Base-by-base conservation (phyloP, 2,329 filamentous ascomycete genomes). In the Botrytis hyacinthi region DNA sequence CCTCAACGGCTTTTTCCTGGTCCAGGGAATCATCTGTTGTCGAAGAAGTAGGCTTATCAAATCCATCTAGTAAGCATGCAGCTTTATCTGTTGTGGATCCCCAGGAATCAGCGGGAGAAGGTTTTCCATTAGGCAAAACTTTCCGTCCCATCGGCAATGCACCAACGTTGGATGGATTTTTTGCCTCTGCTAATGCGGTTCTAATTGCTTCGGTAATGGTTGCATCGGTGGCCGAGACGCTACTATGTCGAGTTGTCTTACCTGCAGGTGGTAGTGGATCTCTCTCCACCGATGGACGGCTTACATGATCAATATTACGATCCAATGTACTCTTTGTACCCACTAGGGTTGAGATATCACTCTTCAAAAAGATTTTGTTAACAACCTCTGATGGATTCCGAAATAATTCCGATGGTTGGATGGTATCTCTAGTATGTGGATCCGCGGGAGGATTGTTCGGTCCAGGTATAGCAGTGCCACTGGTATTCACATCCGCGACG, bases 371-470 rank as follows among this genome's bases (percentile, higher is more conserved):
- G 35, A 54, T 73, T 32, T 65, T 73, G 22, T 73, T 77, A 54
- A 73, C 74, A 62, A 51, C 73, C 54, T 74, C 73, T 16, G 59
- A 63, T 40, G 74, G 73, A 12, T 67, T 46, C 40, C 42, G 70
- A 48, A 77, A 74, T 70, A 79, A 72, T 44, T 80, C 77, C 59
- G 75, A 73, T 42, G 77, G 78, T 54, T 80, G 73, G 12, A 80
- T 72, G 44, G 78, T 79, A 22, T 76, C 74, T n/a, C 51, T 70
- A n/a, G 70, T 73, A 26, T 71, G 72, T 42, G 68, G 59, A 62
- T 76, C 74, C 54, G 75, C 63, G 42, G 57, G 42, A 70, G 74
- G 70, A 26, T 62, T 63, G 32, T 61, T 74, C 16, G 74, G 69
- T 63, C 75, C 70, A 65, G 74, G 60, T 48, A 69, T 65, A 14